These are phyloP conservation scores for Euphrasia arctica DNA, from an alignment of 305 asterid genomes.

Conservation along the genomic window DNA sequence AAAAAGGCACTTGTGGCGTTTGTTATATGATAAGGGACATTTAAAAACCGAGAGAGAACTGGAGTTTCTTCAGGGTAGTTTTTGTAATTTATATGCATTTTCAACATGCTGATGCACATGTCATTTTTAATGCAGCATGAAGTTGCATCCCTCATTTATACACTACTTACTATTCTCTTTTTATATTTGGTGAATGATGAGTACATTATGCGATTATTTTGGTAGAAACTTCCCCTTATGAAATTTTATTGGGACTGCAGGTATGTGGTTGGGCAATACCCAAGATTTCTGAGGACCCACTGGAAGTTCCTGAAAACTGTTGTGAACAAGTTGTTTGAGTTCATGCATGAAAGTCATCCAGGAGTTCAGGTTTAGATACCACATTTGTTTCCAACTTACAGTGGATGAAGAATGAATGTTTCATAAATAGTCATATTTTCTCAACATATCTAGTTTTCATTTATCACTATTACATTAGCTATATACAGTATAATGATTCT, in stretches of 20 bases:
- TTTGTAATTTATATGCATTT: not conserved
- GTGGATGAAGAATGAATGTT: conserved; percentile 21
- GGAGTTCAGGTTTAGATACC: conserved; percentile 85
- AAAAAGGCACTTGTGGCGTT: not conserved
- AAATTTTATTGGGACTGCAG: conserved; percentile 44
- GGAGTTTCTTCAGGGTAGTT: not conserved
- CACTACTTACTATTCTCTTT: conserved; percentile 16
- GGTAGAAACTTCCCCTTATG: conserved; percentile 6
- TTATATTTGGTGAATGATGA: conserved; percentile 15
- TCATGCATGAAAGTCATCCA: conserved; percentile 99
- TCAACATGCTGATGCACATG: not conserved
- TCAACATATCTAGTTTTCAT: not conserved
- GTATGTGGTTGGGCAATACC: conserved; percentile 99
- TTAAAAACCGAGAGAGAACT: not conserved
- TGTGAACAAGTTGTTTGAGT: conserved; percentile 96
- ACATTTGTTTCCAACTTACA: conserved; percentile 17
- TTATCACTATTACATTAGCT: conserved; percentile 11
- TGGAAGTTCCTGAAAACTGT: conserved; percentile 99
- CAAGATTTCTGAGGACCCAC: conserved; percentile 98
- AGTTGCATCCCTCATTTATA: conserved; percentile 6
- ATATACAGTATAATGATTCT: not conserved
- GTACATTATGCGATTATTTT: not conserved
- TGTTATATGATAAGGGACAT: not conserved
- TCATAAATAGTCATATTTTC: not conserved
- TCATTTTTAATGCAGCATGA: conserved; percentile 17